Base-by-base conservation (phyloP, 2,329 filamentous ascomycete species). In the Elsinoe arachidis region DNA sequence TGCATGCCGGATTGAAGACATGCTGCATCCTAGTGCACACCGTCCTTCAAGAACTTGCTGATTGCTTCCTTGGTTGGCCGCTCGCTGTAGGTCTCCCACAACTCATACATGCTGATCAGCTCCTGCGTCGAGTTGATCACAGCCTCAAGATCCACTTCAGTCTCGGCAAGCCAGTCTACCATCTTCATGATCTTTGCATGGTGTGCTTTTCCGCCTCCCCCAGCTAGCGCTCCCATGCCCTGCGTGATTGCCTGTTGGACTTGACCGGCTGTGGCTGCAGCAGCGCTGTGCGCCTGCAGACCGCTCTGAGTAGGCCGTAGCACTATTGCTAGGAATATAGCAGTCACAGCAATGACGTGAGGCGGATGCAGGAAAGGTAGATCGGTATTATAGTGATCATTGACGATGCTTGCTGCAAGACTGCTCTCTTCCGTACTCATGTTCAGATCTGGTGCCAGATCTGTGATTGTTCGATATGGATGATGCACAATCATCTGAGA, bases 311-410 rank as follows among this genome's bases (percentile, higher is more conserved):
- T 78, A 0, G 88, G 88, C 56, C 88, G 83, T 37, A 95, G 80
- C 3, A 93, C 87, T n/a, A 96, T 80, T 1, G 89, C 85, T 5
- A 96, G 78, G 58, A 95, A 82, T 59, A 95, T 86, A 5, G 90
- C 87, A 34, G 90, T 91, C 39, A 95, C 81, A n/a, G 90, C 90
- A 57, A 95, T 85, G 51, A 89, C 80, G 66, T 96, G 90, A n/a
- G 91, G 91, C 11, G 90, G 80, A 67, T 90, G 87, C 0, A 95
- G 78, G 12, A 96, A 77, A 1, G 89, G 88, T n/a, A 96, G 77
- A 68, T 96, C 91, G 6, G 91, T 96, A 72, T 95, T 85, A 74
- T 89, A 96, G 69, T 89, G 87, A 70, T 96, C 91, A 72, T 96
- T 96, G 68, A 96, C 85, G 60, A 96, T 83, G 1, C 84, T 87